phyloP scores from a whole-genome alignment of 345 rosid species.

The Rhodomyrtus tomentosa region DNA sequence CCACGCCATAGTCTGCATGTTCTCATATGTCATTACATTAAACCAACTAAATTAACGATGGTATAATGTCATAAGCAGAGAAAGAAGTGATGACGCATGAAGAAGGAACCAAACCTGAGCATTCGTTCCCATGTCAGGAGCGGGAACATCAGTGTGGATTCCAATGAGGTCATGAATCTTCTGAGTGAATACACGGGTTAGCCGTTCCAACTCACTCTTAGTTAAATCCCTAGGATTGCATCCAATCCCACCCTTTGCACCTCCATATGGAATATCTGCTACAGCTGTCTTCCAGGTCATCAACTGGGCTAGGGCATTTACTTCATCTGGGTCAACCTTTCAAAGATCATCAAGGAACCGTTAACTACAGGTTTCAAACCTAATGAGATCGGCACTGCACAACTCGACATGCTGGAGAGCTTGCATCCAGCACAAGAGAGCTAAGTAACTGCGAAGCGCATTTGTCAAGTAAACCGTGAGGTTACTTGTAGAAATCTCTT shows the following conservation, averaged over 20 bases:
- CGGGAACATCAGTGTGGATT: slow-evolving; percentile 85
- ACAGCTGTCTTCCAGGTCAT: slow-evolving; percentile 99
- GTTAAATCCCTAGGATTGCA: slow-evolving; percentile 64
- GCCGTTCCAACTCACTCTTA: slow-evolving; percentile 68
- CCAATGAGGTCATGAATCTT: slow-evolving; percentile 97
- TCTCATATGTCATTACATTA: not conserved
- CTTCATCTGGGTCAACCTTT: slow-evolving; percentile 96
- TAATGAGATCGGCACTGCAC: not conserved
- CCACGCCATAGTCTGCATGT: slow-evolving; percentile 86
- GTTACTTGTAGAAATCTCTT: not conserved
- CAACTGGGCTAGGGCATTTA: slow-evolving; percentile 89
- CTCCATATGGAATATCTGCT: slow-evolving; percentile 91
- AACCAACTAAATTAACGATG: not conserved
- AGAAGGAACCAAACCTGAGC: slow-evolving; percentile 39
- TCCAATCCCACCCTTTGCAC: slow-evolving; percentile 96
- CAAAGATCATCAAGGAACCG: not conserved
- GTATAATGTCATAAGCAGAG: not conserved
- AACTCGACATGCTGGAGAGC: not conserved
- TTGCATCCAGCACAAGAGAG: not conserved
- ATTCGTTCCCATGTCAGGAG: slow-evolving; percentile 96
- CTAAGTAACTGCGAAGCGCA: not conserved
- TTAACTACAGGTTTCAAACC: not conserved
- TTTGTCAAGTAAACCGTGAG: not conserved
- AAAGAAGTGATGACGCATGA: not conserved
- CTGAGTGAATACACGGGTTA: slow-evolving; percentile 94